These are phyloP conservation scores for Dianthus caryophyllus DNA, from an alignment of 148 eudicot genomes.

Conservation along the genomic window DNA sequence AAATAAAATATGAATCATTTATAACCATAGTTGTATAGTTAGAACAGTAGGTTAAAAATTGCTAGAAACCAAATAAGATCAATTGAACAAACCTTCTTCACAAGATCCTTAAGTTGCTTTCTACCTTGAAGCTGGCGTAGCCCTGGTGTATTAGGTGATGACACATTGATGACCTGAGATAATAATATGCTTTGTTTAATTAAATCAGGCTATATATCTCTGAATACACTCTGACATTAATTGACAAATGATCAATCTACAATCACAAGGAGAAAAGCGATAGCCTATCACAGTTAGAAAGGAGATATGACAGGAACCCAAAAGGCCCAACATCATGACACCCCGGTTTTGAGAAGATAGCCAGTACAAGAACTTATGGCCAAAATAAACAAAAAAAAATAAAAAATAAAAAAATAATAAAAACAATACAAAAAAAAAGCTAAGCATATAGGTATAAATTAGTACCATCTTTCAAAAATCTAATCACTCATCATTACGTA, in stretches of 20 bases:
- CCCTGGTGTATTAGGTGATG: constrained; percentile 99
- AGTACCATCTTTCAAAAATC: background rate
- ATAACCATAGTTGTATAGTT: background rate
- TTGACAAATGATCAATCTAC: background rate
- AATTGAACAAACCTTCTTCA: constrained; percentile 61
- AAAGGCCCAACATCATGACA: background rate
- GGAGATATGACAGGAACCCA: background rate
- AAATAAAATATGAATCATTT: too few species aligned
- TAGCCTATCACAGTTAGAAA: background rate
- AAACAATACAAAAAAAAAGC: background rate
- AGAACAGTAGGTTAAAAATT: constrained; percentile 2
- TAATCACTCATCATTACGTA: background rate
- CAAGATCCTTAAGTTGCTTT: constrained; percentile 95
- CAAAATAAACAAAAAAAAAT: background rate
- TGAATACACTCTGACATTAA: constrained; percentile 1
- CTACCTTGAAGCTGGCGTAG: constrained; percentile 97
- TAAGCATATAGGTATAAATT: background rate
- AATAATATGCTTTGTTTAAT: background rate
- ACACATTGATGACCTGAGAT: constrained; percentile 78
- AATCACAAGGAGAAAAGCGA: background rate
- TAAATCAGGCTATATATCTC: background rate
- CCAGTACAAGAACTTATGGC: background rate
- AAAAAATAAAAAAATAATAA: too few species aligned
- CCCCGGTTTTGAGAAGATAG: background rate
- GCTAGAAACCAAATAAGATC: background rate